Conservation (phyloP, 345 rosid species). For the Pelargonium nanum region DNA sequence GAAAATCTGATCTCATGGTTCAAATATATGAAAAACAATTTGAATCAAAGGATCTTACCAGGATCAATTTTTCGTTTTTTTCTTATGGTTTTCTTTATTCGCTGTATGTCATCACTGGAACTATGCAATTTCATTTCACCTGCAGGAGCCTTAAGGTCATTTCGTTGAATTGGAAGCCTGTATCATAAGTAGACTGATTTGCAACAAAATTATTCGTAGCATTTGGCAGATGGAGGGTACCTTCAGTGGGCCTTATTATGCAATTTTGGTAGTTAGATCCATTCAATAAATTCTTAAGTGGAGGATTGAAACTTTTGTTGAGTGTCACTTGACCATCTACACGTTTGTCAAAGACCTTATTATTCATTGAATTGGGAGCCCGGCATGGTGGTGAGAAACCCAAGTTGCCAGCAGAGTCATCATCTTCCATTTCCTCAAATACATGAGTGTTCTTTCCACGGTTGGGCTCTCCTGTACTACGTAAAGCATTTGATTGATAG, state of each 20-base stretch:
- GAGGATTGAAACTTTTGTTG: constrained; percentile 5
- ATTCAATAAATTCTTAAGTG: constrained; percentile 11
- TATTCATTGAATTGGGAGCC: constrained; percentile 11
- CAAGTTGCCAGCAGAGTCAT: constrained; percentile 15
- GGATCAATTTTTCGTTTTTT: constrained; percentile 15
- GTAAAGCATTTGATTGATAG: constrained; percentile 11
- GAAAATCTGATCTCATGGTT: neutral
- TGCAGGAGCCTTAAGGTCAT: constrained; percentile 10
- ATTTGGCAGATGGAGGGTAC: no score
- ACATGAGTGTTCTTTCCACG: constrained; percentile 11
- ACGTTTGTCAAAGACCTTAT: constrained; percentile 10
- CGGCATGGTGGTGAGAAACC: constrained; percentile 4
- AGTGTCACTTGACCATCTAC: constrained; percentile 10
- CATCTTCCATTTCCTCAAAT: constrained; percentile 23
- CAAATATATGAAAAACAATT: neutral
- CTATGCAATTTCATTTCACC: constrained; percentile 9
- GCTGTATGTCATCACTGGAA: constrained; percentile 4
- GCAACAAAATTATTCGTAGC: neutral
- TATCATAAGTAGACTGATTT: neutral
- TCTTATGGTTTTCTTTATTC: constrained; percentile 9
- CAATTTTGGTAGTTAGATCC: constrained; percentile 9
- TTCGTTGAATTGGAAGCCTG: constrained; percentile 2
- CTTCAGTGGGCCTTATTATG: neutral
- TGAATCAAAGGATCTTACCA: constrained; percentile 15
- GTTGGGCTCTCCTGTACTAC: constrained; percentile 7